Evolutionary conservation across 2,329 filamentous ascomycete genomes (phyloP).

Genomic region (Metarhizium anisopliae): DNA sequence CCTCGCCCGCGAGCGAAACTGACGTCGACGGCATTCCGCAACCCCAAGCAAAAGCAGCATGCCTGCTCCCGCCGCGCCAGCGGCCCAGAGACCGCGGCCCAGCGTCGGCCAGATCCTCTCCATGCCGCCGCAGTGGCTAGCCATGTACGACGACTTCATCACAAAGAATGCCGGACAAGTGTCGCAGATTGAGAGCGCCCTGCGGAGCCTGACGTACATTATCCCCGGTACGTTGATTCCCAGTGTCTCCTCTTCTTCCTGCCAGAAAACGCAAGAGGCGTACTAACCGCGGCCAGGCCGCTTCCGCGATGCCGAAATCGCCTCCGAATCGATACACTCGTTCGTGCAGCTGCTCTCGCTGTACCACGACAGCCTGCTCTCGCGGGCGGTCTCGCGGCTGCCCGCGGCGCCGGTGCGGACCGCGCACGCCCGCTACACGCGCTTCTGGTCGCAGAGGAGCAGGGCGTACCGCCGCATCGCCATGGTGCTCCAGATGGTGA

Average conservation of each 20-base stretch:
- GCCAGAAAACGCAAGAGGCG: too few species aligned
- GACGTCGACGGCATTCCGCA: too few species aligned
- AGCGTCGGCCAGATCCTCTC: constrained; percentile 2
- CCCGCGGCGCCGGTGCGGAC: constrained; percentile 43
- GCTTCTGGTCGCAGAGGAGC: constrained; percentile 54
- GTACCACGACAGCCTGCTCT: constrained; percentile 84
- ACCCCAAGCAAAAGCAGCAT: neutral
- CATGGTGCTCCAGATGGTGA: constrained; percentile 75
- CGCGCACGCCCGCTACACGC: constrained; percentile 57
- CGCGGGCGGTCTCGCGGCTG: constrained; percentile 52
- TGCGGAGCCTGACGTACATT: constrained; percentile 90
- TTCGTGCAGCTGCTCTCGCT: constrained; percentile 82
- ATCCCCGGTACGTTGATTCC: constrained; percentile 57
- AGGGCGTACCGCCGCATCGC: constrained; percentile 73
- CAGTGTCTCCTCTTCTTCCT: too few species aligned
- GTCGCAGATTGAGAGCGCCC: constrained; percentile 86
- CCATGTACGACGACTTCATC: constrained; percentile 81
- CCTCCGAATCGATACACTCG: constrained; percentile 85
- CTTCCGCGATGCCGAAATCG: constrained; percentile 86
- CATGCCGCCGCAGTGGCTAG: constrained; percentile 53
- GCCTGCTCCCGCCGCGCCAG: neutral
- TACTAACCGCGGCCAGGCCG: constrained; percentile 41
- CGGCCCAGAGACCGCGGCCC: neutral
- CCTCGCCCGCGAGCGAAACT: too few species aligned
- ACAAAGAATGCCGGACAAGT: constrained; percentile 90